These are phyloP conservation scores for Phaeosphaeriaceae sp. DNA, from an alignment of 2,329 filamentous ascomycete species.

Conservation along the genomic window DNA sequence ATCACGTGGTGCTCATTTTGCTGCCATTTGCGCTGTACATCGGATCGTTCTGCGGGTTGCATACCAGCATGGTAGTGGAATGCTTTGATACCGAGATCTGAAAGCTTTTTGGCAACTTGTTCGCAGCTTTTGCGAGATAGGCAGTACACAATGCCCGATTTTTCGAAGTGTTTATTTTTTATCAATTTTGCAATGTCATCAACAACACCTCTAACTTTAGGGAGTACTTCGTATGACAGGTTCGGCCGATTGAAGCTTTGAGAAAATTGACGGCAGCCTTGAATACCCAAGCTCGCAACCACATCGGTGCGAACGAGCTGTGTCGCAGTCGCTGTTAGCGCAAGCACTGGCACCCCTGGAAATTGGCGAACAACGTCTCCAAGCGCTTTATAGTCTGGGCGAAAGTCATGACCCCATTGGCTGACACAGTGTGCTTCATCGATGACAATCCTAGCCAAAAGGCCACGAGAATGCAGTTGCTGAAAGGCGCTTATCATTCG, in stretches of 20 bases:
- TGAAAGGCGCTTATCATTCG: conserved; percentile 70
- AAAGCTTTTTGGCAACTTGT: conserved; percentile 73
- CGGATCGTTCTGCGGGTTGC: conserved; percentile 68
- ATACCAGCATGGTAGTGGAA: conserved; percentile 88
- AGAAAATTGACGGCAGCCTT: conserved; percentile 76
- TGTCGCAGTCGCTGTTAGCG: conserved; percentile 93
- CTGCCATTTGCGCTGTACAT: conserved; percentile 84
- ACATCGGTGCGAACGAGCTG: conserved; percentile 91
- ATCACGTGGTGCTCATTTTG: conserved; percentile 80
- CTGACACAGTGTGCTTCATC: conserved; percentile 99
- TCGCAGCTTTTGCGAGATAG: conserved; percentile 85
- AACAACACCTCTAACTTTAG: conserved; percentile 68
- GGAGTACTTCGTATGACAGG: conserved; percentile 81
- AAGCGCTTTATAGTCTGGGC: conserved; percentile 90
- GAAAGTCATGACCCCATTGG: conserved; percentile 98
- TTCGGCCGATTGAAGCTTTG: conserved; percentile 99
- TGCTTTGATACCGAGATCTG: conserved; percentile 71
- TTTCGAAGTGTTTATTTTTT: conserved; percentile 68
- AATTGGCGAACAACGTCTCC: conserved; percentile 76
- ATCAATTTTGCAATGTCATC: conserved; percentile 70
- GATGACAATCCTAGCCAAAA: conserved; percentile 89
- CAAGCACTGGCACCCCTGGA: conserved; percentile 86
- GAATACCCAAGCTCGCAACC: conserved; percentile 87
- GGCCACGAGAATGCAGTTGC: conserved; percentile 70
- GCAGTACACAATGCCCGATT: conserved; percentile 93